These are phyloP conservation scores for Cryomyces minteri DNA, from an alignment of 495 filamentous ascomycete species.

Conservation along the genomic window DNA sequence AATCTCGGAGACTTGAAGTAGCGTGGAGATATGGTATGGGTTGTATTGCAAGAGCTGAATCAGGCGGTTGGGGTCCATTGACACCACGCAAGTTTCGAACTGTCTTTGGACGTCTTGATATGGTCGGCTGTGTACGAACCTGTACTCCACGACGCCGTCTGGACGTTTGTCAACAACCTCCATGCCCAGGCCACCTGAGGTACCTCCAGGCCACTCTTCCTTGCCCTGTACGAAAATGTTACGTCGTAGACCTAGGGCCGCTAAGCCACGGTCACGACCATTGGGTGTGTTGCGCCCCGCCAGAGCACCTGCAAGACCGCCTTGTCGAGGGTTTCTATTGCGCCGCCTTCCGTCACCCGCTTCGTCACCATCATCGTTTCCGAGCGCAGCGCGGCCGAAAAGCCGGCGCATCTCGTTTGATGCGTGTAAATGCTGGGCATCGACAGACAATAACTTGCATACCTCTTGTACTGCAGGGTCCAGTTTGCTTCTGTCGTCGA, in stretches of 20 bases:
- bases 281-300: constrained; percentile 40
- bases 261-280: constrained; percentile 36
- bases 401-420: constrained; percentile 85
- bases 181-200: constrained; percentile 76
- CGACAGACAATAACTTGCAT: constrained; percentile 49
- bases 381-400: constrained; percentile 67
- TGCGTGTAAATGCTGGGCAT: constrained; percentile 64
- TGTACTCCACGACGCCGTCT: constrained; percentile 42
- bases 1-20: constrained; percentile 84
- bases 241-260: constrained; percentile 47
- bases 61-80: constrained; percentile 59
- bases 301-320: constrained; percentile 54
- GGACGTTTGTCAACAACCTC: constrained; percentile 35
- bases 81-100: constrained; percentile 65
- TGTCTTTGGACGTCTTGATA: constrained; percentile 61
- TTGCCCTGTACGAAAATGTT: constrained; percentile 83
- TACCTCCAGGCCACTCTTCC: constrained; percentile 71
- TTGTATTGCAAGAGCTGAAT: constrained; percentile 47
- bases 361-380: constrained; percentile 34
- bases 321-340: constrained; percentile 25
- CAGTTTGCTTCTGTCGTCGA: constrained; percentile 14
- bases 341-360: constrained; percentile 33
- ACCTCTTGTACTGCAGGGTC: constrained; percentile 22
- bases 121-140: constrained; percentile 52
- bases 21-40: constrained; percentile 81